Conservation (phyloP, 2,329 filamentous ascomycete species). For the Parafenestella ontariensis region DNA sequence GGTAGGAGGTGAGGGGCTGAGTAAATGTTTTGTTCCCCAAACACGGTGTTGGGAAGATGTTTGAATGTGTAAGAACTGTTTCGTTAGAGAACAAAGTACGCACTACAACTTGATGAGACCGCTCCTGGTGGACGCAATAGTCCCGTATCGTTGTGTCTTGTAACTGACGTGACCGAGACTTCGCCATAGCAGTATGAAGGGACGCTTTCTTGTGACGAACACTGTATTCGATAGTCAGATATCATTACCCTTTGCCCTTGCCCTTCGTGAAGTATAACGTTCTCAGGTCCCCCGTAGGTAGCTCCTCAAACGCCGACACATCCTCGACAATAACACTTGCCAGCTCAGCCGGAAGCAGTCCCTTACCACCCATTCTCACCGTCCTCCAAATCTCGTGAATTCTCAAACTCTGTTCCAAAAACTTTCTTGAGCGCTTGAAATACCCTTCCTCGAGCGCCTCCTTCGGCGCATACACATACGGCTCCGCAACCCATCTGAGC, state of each 20-base stretch:
- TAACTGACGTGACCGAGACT: no score
- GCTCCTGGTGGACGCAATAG: no score
- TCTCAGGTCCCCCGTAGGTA: conserved; percentile 9
- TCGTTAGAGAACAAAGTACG: no score
- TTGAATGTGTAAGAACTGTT: no score
- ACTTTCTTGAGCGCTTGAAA: conserved; percentile 12
- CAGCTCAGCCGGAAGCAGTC: conserved; percentile 17
- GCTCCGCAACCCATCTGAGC: neutral
- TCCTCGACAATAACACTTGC: conserved; percentile 14
- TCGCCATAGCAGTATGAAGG: no score
- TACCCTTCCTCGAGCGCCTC: conserved; percentile 7
- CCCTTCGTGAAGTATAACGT: conserved; percentile 3
- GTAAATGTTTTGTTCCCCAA: neutral
- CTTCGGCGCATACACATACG: neutral
- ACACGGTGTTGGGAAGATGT: no score
- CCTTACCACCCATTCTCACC: conserved; percentile 9
- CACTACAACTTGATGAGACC: no score
- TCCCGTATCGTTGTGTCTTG: no score
- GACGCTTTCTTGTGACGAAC: no score
- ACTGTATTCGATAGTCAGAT: neutral
- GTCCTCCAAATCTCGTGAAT: conserved; percentile 21
- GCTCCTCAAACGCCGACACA: conserved; percentile 9
- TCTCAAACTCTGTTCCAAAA: conserved; percentile 13
- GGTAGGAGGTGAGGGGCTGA: neutral
- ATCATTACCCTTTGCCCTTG: neutral